These are phyloP conservation scores for Chlamydomonas sp. DNA, from an alignment of 139 green algal species.

Conservation along the genomic window DNA sequence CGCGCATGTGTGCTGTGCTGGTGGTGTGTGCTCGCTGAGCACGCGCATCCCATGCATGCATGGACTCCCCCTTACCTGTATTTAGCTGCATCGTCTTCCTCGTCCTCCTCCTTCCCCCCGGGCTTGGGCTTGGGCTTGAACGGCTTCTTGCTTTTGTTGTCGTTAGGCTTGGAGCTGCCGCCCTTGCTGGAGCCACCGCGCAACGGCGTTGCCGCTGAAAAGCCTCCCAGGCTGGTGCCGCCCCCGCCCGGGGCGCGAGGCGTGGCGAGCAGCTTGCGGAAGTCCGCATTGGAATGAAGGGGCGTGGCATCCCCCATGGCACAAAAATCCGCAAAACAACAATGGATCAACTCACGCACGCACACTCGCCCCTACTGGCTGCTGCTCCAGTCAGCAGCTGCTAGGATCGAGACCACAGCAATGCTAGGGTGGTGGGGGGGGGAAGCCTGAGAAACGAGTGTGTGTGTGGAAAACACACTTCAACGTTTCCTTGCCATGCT, in stretches of 20 bases:
- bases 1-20: neutral
- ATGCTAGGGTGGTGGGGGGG: too few relatives aligned
- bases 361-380: too few relatives aligned
- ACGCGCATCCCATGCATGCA: neutral
- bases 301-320: conserved; percentile 24
- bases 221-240: too few relatives aligned
- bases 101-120: conserved; percentile 25
- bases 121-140: conserved; percentile 30
- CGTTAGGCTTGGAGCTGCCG: conserved; percentile 7
- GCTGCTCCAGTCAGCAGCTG: too few relatives aligned
- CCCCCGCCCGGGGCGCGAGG: too few relatives aligned
- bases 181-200: neutral
- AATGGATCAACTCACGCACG: too few relatives aligned
- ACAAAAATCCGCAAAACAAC: too few relatives aligned
- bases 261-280: conserved; percentile 53
- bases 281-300: conserved; percentile 61
- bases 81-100: conserved; percentile 40
- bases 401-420: too few relatives aligned
- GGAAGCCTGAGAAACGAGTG: too few relatives aligned
- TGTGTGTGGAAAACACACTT: too few relatives aligned
- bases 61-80: conserved; percentile 47
- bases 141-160: conserved; percentile 12
- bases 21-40: neutral
- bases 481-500: too few relatives aligned
- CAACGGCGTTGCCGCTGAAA: too few relatives aligned